phyloP scores from a whole-genome alignment of 345 rosid genomes.

The Lumnitzera littorea region DNA sequence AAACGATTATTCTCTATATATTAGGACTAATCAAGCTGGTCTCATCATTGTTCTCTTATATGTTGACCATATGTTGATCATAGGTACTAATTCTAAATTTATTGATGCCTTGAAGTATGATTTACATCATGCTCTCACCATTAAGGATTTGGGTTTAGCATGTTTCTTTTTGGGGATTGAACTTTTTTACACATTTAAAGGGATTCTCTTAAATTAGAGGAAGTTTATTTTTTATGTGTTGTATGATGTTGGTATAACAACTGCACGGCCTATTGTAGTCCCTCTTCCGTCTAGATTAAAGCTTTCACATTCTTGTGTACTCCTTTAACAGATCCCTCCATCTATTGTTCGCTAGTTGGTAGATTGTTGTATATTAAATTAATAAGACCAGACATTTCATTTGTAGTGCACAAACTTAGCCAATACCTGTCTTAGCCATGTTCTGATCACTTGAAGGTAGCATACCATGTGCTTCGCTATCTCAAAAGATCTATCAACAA shows the following conservation, averaged over 20 bases:
- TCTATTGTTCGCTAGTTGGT: neutral
- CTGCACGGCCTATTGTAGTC: no score
- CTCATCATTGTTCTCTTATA: neutral
- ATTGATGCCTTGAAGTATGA: neutral
- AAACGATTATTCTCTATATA: neutral
- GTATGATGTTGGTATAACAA: neutral
- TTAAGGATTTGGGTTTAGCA: neutral
- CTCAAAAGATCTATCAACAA: neutral
- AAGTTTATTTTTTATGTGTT: neutral
- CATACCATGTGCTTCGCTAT: neutral
- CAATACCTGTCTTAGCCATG: neutral
- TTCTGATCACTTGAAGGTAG: neutral
- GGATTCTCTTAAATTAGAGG: neutral
- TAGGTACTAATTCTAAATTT: neutral
- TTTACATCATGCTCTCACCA: neutral
- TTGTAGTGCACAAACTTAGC: neutral
- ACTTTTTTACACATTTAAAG: neutral
- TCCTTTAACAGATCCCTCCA: neutral
- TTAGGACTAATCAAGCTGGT: no score
- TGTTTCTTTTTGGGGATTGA: neutral
- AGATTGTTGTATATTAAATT: neutral
- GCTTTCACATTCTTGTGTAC: no score
- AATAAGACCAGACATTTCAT: neutral
- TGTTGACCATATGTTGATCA: neutral
- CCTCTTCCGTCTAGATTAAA: no score